These are phyloP conservation scores for Geotrichum klebahnii DNA, from an alignment of 1,139 yeast genomes.

Conservation along the genomic window DNA sequence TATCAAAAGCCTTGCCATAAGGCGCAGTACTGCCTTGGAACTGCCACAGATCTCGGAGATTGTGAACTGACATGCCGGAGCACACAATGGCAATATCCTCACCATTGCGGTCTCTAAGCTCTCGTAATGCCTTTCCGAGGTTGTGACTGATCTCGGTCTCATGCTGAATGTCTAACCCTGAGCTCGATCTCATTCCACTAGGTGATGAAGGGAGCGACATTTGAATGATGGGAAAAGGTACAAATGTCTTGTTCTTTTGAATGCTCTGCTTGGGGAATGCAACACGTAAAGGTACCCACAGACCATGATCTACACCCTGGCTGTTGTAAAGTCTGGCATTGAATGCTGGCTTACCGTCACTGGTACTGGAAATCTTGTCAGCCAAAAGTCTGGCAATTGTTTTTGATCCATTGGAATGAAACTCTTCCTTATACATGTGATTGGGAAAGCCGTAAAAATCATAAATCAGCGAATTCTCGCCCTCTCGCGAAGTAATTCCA, in stretches of 20 bases:
- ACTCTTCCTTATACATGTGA: constrained; percentile 58
- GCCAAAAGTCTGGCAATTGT: constrained; percentile 47
- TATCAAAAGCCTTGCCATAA: constrained; percentile 51
- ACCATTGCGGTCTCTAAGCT: constrained; percentile 43
- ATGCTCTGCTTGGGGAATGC: constrained; percentile 49
- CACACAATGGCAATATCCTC: constrained; percentile 52
- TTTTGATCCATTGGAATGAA: constrained; percentile 48
- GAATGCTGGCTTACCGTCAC: constrained; percentile 41
- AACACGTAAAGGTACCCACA: constrained; percentile 73
- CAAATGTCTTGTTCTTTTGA: constrained; percentile 27
- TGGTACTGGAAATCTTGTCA: constrained; percentile 37
- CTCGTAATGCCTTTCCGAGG: constrained; percentile 53
- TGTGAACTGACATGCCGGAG: constrained; percentile 80
- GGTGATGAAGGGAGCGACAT: constrained; percentile 50
- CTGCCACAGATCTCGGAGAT: constrained; percentile 50
- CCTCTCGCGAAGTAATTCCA: constrained; percentile 22
- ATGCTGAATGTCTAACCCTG: constrained; percentile 22
- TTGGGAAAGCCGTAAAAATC: constrained; percentile 72
- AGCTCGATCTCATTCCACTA: constrained; percentile 11
- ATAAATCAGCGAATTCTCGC: constrained; percentile 46
- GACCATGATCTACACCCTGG: constrained; percentile 78
- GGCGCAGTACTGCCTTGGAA: constrained; percentile 32
- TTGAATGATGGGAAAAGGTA: constrained; percentile 55
- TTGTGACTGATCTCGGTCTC: constrained; percentile 48
- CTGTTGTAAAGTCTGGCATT: constrained; percentile 42